A percentile compares a stretch with the other conserved stretches of the same genome.
Conservation (phyloP, 225 moss, liverwort and hornwort species). For the Marchantia paleacea region DNA sequence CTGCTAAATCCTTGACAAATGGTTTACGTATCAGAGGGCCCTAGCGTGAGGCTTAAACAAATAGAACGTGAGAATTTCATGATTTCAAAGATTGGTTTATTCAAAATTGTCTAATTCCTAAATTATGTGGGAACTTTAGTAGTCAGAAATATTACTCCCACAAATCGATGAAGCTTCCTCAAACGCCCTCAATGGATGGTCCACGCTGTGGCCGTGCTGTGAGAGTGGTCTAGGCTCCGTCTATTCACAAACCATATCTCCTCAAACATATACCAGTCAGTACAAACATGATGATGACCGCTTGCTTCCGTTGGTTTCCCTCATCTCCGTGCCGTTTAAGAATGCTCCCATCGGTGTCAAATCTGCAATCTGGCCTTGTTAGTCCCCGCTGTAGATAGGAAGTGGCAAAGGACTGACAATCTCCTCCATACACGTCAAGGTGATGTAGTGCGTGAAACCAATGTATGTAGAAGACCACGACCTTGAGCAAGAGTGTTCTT, state of each 20-base stretch:
- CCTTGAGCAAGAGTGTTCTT: not conserved
- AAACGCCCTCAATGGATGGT: not conserved
- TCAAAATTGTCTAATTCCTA: slow-evolving; percentile 20
- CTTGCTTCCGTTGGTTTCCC: not conserved
- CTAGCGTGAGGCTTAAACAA: not conserved
- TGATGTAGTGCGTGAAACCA: not conserved
- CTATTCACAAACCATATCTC: slow-evolving; percentile 3
- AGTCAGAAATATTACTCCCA: not conserved
- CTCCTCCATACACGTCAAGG: not conserved
- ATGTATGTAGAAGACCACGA: not conserved
- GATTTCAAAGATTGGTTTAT: not conserved
- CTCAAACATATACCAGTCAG: slow-evolving; percentile 2
- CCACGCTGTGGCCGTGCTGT: not conserved
- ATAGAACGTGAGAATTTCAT: not conserved
- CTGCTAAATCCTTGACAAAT: not conserved
- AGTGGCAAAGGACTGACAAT: not conserved
- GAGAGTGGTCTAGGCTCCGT: not conserved
- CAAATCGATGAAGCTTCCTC: not conserved
- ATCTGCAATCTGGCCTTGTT: not conserved
- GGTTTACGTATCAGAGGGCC: not conserved
- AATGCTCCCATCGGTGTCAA: not conserved
- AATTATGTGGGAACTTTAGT: not conserved
- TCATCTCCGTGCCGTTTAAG: not conserved
- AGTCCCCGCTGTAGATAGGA: not conserved
- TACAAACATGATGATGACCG: not conserved